A percentile compares a stretch with the other conserved stretches of the same genome.
These are phyloP conservation scores for Fagus sylvatica DNA, from an alignment of 306 rosid genomes.

Conservation along the genomic window DNA sequence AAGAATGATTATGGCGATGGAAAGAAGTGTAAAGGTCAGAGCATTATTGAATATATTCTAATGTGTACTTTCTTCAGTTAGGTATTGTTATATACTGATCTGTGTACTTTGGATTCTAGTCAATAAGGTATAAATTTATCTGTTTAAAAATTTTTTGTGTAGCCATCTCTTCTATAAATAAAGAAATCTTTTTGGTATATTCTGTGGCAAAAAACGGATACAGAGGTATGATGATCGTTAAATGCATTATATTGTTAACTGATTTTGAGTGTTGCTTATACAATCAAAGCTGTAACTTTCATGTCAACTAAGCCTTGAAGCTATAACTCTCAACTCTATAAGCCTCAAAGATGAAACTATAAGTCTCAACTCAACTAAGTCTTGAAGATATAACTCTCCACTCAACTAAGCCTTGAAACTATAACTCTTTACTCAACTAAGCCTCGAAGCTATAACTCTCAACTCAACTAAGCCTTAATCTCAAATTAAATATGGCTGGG, in stretches of 20 bases:
- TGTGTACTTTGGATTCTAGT: slow-evolving; percentile 32
- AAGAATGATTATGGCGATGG: slow-evolving; percentile 28
- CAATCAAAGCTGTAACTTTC: not conserved
- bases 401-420: too few relatives aligned
- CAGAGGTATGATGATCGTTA: not conserved
- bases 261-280: not conserved
- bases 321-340: not conserved
- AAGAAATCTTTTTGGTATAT: slow-evolving; percentile 21
- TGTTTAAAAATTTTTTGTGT: slow-evolving; percentile 39
- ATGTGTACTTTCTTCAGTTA: slow-evolving; percentile 38
- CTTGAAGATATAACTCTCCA: not conserved
- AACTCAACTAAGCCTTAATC: not conserved
- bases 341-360: not conserved
- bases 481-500: not conserved
- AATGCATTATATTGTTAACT: not conserved
- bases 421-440: not conserved
- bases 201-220: not conserved
- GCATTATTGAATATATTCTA: slow-evolving; percentile 48
- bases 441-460: not conserved
- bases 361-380: not conserved
- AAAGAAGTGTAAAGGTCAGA: slow-evolving; percentile 48
- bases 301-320: too few relatives aligned
- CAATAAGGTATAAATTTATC: slow-evolving; percentile 20
- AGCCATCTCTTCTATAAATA: slow-evolving; percentile 38
- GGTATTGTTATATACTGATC: slow-evolving; percentile 46